Conservation (phyloP, 345 rosid species). For the Citrus australasica region DNA sequence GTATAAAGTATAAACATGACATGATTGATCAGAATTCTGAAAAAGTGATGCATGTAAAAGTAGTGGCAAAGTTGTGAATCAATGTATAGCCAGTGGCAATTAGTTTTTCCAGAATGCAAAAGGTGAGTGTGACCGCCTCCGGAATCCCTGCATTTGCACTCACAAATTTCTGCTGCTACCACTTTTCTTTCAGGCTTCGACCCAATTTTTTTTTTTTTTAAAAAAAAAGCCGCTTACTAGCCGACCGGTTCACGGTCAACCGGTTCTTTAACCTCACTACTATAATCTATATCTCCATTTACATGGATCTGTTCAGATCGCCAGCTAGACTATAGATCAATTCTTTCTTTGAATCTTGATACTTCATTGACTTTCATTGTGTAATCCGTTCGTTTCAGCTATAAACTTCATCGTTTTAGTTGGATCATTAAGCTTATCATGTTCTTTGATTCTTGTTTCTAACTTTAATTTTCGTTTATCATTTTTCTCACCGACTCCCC, state of each 20-base stretch:
- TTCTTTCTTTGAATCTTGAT: background rate
- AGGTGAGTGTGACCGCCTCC: background rate
- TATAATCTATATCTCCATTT: background rate
- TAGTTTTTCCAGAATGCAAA: background rate
- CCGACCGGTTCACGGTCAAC: background rate
- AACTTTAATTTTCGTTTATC: background rate
- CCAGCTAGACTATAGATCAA: background rate
- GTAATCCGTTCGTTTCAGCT: background rate
- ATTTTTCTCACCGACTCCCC: background rate
- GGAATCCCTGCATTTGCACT: conserved; percentile 1
- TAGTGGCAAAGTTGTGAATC: conserved; percentile 16
- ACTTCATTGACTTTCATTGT: background rate
- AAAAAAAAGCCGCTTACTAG: background rate
- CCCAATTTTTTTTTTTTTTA: too few relatives aligned
- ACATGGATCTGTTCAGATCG: conserved; percentile 16
- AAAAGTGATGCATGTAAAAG: background rate
- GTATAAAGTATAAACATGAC: background rate
- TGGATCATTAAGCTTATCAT: background rate
- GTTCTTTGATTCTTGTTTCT: background rate
- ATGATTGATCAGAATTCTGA: background rate
- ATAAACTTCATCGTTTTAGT: background rate
- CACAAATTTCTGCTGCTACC: background rate
- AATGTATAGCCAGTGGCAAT: background rate
- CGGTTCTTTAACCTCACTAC: background rate
- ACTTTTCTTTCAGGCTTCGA: background rate